These are phyloP conservation scores for Teratosphaeria gauchensis DNA, from an alignment of 2,329 filamentous ascomycete species.

Conservation along the genomic window DNA sequence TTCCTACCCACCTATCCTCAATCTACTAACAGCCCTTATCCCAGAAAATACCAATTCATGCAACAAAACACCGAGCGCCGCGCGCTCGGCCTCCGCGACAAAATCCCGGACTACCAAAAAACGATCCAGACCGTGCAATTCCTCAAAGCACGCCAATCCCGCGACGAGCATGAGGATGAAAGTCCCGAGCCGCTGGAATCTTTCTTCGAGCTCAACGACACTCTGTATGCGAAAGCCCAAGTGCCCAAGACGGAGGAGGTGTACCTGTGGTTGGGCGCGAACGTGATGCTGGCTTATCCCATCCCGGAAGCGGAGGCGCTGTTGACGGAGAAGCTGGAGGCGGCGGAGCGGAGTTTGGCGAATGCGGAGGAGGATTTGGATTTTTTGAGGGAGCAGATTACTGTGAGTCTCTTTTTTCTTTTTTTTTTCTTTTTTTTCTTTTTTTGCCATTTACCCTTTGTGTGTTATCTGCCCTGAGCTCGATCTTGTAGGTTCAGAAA, in stretches of 20 bases:
- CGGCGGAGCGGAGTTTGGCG: constrained; percentile 68
- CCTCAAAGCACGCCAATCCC: constrained; percentile 51
- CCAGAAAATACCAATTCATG: constrained; percentile 99
- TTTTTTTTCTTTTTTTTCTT: neutral
- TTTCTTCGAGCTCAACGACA: constrained; percentile 94
- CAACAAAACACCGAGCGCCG: constrained; percentile 84
- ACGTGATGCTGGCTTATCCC: constrained; percentile 94
- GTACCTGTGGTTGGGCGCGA: constrained; percentile 95
- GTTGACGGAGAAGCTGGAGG: constrained; percentile 64
- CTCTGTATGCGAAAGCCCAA: constrained; percentile 78
- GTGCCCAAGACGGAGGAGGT: constrained; percentile 81
- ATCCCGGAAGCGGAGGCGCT: constrained; percentile 77
- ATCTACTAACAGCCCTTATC: too few relatives aligned
- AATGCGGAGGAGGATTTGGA: constrained; percentile 96
- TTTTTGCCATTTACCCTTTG: neutral
- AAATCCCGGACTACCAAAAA: constrained; percentile 95
- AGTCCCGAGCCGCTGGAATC: constrained; percentile 75
- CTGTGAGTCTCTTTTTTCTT: constrained; percentile 46
- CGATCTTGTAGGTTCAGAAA: too few relatives aligned
- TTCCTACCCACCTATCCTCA: neutral
- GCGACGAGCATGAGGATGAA: constrained; percentile 19
- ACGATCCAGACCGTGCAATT: constrained; percentile 88
- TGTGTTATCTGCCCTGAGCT: too few relatives aligned
- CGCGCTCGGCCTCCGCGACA: constrained; percentile 73
- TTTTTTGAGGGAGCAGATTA: constrained; percentile 92